Evolutionary conservation across 23 red algal species (phyloP).

Genomic region (Gracilaria domingensis): DNA sequence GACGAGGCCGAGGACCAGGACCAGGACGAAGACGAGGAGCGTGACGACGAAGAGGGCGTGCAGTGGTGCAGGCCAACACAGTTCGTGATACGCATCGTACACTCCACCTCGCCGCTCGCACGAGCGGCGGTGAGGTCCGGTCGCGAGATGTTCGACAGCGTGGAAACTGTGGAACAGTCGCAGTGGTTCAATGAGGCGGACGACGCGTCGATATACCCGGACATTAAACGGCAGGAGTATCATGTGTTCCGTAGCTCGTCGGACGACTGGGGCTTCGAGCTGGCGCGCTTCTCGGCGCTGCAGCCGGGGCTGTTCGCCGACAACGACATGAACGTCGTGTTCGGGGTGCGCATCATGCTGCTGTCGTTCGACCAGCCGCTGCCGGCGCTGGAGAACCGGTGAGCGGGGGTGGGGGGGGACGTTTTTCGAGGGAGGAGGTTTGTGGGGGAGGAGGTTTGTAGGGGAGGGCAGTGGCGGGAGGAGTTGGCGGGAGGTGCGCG

Average conservation of each 20-base stretch:
- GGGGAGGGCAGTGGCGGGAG: not conserved
- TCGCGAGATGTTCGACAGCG: slow-evolving; percentile 3
- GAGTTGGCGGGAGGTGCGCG: not conserved
- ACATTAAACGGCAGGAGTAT: slow-evolving; percentile 62
- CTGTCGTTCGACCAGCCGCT: slow-evolving; percentile 20
- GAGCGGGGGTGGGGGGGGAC: not conserved
- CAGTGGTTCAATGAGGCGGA: slow-evolving; percentile 4
- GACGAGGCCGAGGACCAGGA: not conserved
- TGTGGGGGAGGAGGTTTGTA: too few relatives aligned
- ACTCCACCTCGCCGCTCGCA: slow-evolving; percentile 25
- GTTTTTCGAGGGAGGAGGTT: too few relatives aligned
- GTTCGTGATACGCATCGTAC: slow-evolving; percentile 59
- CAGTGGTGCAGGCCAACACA: slow-evolving; percentile 56
- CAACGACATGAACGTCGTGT: slow-evolving; percentile 67
- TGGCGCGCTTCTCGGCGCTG: slow-evolving; percentile 55
- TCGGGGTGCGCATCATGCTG: slow-evolving; percentile 48
- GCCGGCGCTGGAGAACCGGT: not conserved
- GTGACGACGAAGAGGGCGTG: not conserved
- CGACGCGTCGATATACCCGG: slow-evolving; percentile 1
- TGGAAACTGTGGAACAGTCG: slow-evolving; percentile 22
- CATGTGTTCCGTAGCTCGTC: slow-evolving; percentile 86
- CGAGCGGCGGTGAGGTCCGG: slow-evolving; percentile 24
- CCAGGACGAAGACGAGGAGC: not conserved
- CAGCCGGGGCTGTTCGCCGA: slow-evolving; percentile 47
- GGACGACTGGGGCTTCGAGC: slow-evolving; percentile 97